phyloP scores from a whole-genome alignment of 2,329 filamentous ascomycete genomes.

The Didymellaceae sp. region DNA sequence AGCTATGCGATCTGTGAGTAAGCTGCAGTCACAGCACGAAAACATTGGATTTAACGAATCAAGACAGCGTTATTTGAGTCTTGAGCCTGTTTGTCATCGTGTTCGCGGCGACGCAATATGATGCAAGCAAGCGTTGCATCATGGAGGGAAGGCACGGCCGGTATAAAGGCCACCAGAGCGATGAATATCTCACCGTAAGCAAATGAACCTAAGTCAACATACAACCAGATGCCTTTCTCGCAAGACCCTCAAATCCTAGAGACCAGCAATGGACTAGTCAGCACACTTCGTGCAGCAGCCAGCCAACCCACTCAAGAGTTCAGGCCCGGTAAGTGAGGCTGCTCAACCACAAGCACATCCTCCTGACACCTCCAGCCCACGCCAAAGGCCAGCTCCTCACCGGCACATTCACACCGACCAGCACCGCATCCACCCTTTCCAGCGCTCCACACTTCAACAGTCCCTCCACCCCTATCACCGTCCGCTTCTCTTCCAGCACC shows the following conservation, averaged over 20 bases:
- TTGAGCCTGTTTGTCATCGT: background rate
- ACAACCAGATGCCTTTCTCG: conserved; percentile 44
- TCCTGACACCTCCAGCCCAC: conserved; percentile 53
- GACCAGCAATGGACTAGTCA: conserved; percentile 39
- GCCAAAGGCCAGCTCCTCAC: conserved; percentile 60
- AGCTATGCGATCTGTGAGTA: conserved; percentile 31
- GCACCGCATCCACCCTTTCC: conserved; percentile 53
- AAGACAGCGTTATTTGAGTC: background rate
- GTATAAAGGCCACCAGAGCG: background rate
- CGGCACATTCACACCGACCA: conserved; percentile 60
- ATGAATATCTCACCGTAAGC: no score
- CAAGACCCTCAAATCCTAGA: conserved; percentile 31
- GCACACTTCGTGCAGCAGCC: conserved; percentile 33
- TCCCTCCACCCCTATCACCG: conserved; percentile 54
- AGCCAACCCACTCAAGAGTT: conserved; percentile 32
- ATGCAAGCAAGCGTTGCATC: background rate
- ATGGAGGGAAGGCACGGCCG: background rate
- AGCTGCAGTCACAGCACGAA: conserved; percentile 29
- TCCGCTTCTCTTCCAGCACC: conserved; percentile 61
- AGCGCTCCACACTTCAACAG: conserved; percentile 57
- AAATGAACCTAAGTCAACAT: background rate
- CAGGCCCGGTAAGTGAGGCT: conserved; percentile 35
- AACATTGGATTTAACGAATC: conserved; percentile 19
- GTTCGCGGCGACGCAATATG: background rate
- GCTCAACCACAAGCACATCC: background rate